These are phyloP conservation scores for Cyberlindnera mycetangii DNA, from an alignment of 805 yeast species.

Conservation along the genomic window DNA sequence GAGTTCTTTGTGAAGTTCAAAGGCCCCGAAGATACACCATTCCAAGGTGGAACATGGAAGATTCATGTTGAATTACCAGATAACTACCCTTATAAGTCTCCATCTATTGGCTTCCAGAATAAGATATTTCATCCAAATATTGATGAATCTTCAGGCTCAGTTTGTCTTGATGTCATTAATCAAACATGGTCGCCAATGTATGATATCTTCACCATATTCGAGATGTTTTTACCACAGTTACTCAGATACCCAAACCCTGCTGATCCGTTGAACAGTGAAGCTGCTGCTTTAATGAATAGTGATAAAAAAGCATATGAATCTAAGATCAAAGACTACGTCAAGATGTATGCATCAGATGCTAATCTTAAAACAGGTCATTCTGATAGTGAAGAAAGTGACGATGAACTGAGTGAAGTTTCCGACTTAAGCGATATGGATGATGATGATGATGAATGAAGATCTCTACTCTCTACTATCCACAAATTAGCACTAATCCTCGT, in stretches of 20 bases:
- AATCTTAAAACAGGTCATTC: conserved; percentile 44
- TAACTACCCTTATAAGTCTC: conserved; percentile 93
- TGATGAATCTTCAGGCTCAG: conserved; percentile 87
- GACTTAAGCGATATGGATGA: conserved; percentile 25
- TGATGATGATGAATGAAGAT: conserved; percentile 22
- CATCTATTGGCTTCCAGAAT: conserved; percentile 91
- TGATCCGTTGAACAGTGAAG: conserved; percentile 91
- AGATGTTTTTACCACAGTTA: conserved; percentile 88
- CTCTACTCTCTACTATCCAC: no score
- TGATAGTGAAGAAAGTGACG: conserved; percentile 45
- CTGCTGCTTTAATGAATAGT: conserved; percentile 72
- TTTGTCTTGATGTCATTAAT: conserved; percentile 92
- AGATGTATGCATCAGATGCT: conserved; percentile 56
- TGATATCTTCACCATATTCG: conserved; percentile 86
- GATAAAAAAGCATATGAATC: conserved; percentile 65
- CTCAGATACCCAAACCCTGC: conserved; percentile 90
- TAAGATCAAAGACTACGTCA: conserved; percentile 71
- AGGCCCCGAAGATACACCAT: conserved; percentile 88
- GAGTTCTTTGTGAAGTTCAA: conserved; percentile 81
- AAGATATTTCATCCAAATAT: conserved; percentile 94
- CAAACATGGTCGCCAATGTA: conserved; percentile 99
- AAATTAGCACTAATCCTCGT: no score
- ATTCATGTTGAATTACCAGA: conserved; percentile 92
- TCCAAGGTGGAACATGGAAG: conserved; percentile 87
- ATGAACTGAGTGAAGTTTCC: conserved; percentile 28